phyloP scores from a whole-genome alignment of 768 basidiomycete genomes.

The Crepidotus variabilis region DNA sequence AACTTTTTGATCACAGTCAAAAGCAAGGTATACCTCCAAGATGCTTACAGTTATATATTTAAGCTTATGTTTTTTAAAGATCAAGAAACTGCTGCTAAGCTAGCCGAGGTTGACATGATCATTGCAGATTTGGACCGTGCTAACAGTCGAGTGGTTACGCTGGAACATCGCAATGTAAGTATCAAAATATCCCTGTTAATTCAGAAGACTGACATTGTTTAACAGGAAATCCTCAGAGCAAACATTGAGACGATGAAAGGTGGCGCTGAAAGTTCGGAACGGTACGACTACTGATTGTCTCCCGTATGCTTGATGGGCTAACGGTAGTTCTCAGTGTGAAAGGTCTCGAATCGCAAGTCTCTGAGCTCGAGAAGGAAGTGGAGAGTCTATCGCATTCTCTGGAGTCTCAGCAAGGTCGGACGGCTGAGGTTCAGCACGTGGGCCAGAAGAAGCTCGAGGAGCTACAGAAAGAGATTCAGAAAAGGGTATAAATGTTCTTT shows the following conservation, averaged over 20 bases:
- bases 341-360: constrained; percentile 67
- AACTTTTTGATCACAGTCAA: constrained; percentile 85
- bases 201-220: neutral
- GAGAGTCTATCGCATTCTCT: constrained; percentile 65
- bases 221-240: constrained; percentile 88
- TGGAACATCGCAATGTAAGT: constrained; percentile 89
- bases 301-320: neutral
- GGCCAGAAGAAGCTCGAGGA: constrained; percentile 58
- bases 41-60: no score
- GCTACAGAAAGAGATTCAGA: constrained; percentile 52
- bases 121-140: constrained; percentile 92
- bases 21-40: constrained; percentile 61
- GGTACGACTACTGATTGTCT: constrained; percentile 41
- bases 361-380: constrained; percentile 73
- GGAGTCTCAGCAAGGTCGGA: constrained; percentile 52
- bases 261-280: constrained; percentile 66
- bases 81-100: constrained; percentile 85
- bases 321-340: constrained; percentile 48
- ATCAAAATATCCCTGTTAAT: neutral
- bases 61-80: constrained; percentile 39
- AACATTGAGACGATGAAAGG: constrained; percentile 90
- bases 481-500: constrained; percentile 33
- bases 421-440: constrained; percentile 42
- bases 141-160: constrained; percentile 88
- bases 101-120: constrained; percentile 94